phyloP scores from a whole-genome alignment of 257 asterid genomes.

The Plantago elongata region DNA sequence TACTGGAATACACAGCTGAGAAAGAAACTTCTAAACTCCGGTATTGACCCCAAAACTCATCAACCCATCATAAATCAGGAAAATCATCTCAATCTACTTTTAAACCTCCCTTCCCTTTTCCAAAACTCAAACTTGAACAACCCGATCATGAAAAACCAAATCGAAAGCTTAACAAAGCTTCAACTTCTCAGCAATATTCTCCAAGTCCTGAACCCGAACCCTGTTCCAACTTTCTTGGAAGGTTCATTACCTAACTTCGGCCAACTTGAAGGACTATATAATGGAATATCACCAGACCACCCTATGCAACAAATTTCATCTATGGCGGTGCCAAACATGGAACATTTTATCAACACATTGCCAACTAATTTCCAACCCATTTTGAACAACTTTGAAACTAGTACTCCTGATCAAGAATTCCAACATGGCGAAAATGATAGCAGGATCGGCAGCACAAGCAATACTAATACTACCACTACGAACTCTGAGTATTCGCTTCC shows the following conservation, averaged over 20 bases:
- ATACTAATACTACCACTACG: neutral
- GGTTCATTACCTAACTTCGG: constrained; percentile 3
- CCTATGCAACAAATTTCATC: constrained; percentile 6
- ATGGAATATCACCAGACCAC: constrained; percentile 10
- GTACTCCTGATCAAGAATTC: constrained; percentile 2
- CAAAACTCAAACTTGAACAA: constrained; percentile 18
- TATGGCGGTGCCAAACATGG: constrained; percentile 6
- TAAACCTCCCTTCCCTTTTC: constrained; percentile 13
- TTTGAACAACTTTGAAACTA: constrained; percentile 11
- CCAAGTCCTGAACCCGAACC: constrained; percentile 29
- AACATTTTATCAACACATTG: neutral
- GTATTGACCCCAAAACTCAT: constrained; percentile 58
- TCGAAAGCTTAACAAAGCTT: constrained; percentile 30
- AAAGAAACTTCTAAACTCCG: constrained; percentile 44
- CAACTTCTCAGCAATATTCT: constrained; percentile 31
- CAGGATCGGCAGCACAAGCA: neutral
- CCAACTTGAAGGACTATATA: constrained; percentile 8
- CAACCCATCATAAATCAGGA: constrained; percentile 26
- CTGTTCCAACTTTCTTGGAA: constrained; percentile 22
- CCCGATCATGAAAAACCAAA: constrained; percentile 15
- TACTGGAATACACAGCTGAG: constrained; percentile 54
- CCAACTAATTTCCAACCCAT: constrained; percentile 7
- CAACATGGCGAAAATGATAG: neutral
- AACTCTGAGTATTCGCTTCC: constrained; percentile 36
- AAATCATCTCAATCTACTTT: constrained; percentile 17